Evolutionary conservation across 1,139 yeast species (phyloP), one percentile per base, ranked within the genome.

Genomic region (Pichia sp.): DNA sequence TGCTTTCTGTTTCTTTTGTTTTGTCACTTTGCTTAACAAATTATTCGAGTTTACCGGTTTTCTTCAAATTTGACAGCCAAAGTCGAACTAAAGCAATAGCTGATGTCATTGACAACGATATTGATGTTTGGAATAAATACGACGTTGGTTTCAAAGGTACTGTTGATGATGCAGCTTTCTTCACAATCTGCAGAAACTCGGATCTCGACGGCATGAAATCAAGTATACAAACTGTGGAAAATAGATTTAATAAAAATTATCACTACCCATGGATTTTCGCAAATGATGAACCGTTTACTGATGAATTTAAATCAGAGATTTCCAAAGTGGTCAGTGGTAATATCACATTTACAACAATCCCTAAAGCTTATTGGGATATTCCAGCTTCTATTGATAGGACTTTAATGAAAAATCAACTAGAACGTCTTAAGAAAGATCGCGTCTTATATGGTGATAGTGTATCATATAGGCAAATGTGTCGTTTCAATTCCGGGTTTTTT

Each of bases 261-360:
- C 76, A 80, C 58, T 84, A 84, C 63, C 87, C 81, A 57, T 84
- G 92, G 92, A 81, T 82, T n/a, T 84, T 84, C 60, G 68, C 82
- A 54, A 84, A 84, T 63, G 86, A 84, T 54, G 71, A 68, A 49
- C 72, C 70, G 13, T 77, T 77, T 58, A 62, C 68, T 29, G 70
- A 71, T 0, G 74, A 73, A 46, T 76, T 77, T 54, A 70, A 63
- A 47, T 53, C 56, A 6, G 58, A 60, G 8, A 64, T 72, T 3
- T 54, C 66, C 1, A 51, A 64, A 2, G 53, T 67, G 20, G 63
- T 72, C 24, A 69, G 73, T 45, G 82, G 82, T 18, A 60, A 61
- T 36, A 70, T 72, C 24, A 68, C 68, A 47, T 77, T 72, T 53
- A 77, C 76, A n/a, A 46, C 63, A 27, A 71, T 77, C 40, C 80